Percentiles rank a stretch among this genome's conserved stretches.
phyloP scores from a whole-genome alignment of 139 green algal species.

The Coccomyxa sp. region DNA sequence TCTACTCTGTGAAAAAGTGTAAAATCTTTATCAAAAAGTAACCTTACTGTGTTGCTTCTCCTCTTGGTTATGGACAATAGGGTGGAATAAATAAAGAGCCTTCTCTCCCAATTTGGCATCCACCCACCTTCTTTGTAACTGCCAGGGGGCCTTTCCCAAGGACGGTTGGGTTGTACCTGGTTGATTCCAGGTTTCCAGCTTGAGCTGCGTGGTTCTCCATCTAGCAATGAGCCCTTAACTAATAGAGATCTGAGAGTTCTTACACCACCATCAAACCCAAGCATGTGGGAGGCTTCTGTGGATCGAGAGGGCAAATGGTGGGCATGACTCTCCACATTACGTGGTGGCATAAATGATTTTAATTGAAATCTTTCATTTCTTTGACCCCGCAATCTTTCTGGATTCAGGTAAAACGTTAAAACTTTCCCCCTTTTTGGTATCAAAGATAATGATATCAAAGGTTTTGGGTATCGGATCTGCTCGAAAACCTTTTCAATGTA shows the following conservation, averaged over 20 bases:
- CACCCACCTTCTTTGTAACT: not conserved
- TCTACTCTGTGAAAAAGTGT: too few species aligned
- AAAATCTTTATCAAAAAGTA: too few species aligned
- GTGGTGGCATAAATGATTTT: not conserved
- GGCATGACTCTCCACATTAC: not conserved
- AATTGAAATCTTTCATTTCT: not conserved
- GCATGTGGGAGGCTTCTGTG: not conserved
- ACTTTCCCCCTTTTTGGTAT: constrained; percentile 9
- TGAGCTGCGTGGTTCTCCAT: too few species aligned
- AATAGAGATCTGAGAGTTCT: too few species aligned
- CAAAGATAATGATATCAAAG: constrained; percentile 14
- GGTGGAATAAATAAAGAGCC: constrained; percentile 13
- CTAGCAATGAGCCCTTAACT: too few species aligned
- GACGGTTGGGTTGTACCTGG: too few species aligned
- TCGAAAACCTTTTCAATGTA: constrained; percentile 14
- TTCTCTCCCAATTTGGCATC: not conserved
- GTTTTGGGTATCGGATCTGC: not conserved
- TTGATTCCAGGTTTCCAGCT: too few species aligned
- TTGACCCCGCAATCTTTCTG: not conserved
- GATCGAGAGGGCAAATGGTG: not conserved
- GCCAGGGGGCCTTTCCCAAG: not conserved
- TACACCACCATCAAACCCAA: too few species aligned
- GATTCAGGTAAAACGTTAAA: constrained; percentile 18
- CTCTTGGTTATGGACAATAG: constrained; percentile 5
- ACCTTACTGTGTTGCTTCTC: too few species aligned